Evolutionary conservation across 2,329 filamentous ascomycete genomes (phyloP), one percentile per base, ranked within the genome.

Genomic region (Scortechinia acanthostroma): DNA sequence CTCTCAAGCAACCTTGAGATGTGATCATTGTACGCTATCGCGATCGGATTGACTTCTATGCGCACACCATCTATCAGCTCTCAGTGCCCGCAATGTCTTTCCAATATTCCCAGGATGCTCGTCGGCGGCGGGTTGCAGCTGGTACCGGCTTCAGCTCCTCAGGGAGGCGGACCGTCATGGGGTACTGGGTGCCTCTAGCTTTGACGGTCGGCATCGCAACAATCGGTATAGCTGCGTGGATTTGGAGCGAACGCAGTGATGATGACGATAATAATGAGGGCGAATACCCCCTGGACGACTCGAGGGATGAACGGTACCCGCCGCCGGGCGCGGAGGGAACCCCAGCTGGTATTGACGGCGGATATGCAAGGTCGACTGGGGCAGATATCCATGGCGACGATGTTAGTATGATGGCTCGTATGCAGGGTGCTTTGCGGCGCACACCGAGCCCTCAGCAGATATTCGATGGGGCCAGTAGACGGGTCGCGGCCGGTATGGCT

Each of bases 381-480:
- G 57, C 59, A n/a, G 61, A 59, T 35, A 67, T 70, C 50, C 54
- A 58, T 28, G 59, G 60, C 45, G 62, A 63, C 46, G 71, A 70
- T 4, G 60, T 63, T 14, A 57, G 81, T 53, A 83, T 91, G 71
- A 77, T 90, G 50, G 74, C 83, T 47, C 83, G 87, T 51, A 83
- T 95, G 73, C 86, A 88, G 33, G 88, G 84, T 54, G 88, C 86
- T 43, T 73, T 95, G 59, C 77, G 87, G 56, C 80, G 88, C 54
- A 90, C 88, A 2, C 84, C 90, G 16, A 93, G 87, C 60, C 89
- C 91, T 15, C 88, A 94, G 62, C 89, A 95, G 62, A 79, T 95
- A 54, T 82, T 95, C 51, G 88, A 93, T 58, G 83, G 79, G 21
- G 90, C 91, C 13, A 86, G 86, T 58, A 88, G 85, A 66, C 85